Conservation (phyloP, 495 filamentous ascomycete species). For the Penicillium pancosmium region DNA sequence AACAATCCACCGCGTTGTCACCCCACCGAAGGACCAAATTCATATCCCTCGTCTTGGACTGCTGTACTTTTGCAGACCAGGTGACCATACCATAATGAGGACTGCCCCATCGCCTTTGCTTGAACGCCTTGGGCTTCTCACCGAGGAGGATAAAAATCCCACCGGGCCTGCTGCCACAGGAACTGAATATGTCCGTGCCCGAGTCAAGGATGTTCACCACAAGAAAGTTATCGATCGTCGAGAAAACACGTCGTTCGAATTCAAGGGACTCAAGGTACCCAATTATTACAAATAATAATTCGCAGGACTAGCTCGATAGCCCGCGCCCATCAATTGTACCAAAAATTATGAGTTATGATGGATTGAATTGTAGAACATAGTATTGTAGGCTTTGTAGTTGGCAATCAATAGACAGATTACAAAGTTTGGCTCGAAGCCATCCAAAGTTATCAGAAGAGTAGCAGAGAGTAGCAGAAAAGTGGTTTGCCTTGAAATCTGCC, state of each 20-base stretch:
- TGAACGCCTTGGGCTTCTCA: slow-evolving; percentile 46
- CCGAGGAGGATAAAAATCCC: slow-evolving; percentile 31
- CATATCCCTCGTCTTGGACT: slow-evolving; percentile 47
- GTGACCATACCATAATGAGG: slow-evolving; percentile 45
- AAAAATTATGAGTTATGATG: too few relatives aligned
- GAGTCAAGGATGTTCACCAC: slow-evolving; percentile 48
- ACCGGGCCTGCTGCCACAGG: slow-evolving; percentile 36
- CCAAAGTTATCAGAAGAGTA: too few relatives aligned
- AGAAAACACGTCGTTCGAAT: slow-evolving; percentile 44
- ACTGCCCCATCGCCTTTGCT: slow-evolving; percentile 49
- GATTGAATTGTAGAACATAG: too few relatives aligned
- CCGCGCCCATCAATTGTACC: too few relatives aligned
- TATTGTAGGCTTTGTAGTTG: too few relatives aligned
- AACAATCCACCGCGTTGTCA: slow-evolving; percentile 52
- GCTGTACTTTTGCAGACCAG: slow-evolving; percentile 48
- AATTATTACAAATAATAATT: slow-evolving; percentile 36
- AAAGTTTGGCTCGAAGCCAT: too few relatives aligned
- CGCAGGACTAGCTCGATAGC: too few relatives aligned
- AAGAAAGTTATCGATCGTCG: slow-evolving; percentile 39
- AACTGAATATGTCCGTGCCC: slow-evolving; percentile 49
- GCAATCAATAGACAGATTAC: too few relatives aligned
- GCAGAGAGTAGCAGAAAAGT: too few relatives aligned
- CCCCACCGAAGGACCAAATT: slow-evolving; percentile 49
- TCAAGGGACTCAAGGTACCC: slow-evolving; percentile 44
- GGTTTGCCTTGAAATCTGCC: too few relatives aligned